A percentile compares a stretch with the other conserved stretches of the same genome.
phyloP scores from a whole-genome alignment of 805 yeast species.

The Metschnikowia henanensis region DNA sequence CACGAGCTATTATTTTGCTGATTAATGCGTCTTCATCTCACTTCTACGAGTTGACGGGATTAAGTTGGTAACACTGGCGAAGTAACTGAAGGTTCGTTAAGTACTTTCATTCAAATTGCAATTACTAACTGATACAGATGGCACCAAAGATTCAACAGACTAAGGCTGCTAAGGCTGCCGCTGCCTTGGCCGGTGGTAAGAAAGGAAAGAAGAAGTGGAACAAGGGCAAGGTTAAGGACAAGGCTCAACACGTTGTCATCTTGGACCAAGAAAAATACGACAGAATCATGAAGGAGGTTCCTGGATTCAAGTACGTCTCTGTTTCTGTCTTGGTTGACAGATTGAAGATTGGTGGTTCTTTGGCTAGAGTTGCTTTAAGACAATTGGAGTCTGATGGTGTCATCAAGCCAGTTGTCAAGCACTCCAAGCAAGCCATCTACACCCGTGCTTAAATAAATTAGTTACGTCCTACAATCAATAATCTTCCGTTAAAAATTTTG shows the following conservation, averaged over 20 bases:
- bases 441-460: conserved; percentile 54
- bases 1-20: too few relatives aligned
- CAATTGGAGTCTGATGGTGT: conserved; percentile 95
- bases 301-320: conserved; percentile 97
- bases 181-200: conserved; percentile 99
- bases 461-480: conserved; percentile 24
- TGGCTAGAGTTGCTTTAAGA: conserved; percentile 97
- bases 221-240: conserved; percentile 99
- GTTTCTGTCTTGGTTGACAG: conserved; percentile 99
- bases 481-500: neutral
- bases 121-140: conserved; percentile 44
- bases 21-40: too few relatives aligned
- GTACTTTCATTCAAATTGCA: neutral
- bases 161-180: conserved; percentile 99
- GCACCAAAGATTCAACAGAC: conserved; percentile 99
- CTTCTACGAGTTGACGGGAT: too few relatives aligned
- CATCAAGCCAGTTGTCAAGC: conserved; percentile 91
- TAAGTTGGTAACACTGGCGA: too few relatives aligned
- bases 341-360: conserved; percentile 98
- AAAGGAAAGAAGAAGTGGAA: conserved; percentile 99
- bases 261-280: conserved; percentile 98
- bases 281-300: conserved; percentile 99
- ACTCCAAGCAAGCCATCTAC: conserved; percentile 97
- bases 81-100: too few relatives aligned
- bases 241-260: conserved; percentile 97